phyloP scores from a whole-genome alignment of 768 basidiomycete species.

The Auricularia heimuer region DNA sequence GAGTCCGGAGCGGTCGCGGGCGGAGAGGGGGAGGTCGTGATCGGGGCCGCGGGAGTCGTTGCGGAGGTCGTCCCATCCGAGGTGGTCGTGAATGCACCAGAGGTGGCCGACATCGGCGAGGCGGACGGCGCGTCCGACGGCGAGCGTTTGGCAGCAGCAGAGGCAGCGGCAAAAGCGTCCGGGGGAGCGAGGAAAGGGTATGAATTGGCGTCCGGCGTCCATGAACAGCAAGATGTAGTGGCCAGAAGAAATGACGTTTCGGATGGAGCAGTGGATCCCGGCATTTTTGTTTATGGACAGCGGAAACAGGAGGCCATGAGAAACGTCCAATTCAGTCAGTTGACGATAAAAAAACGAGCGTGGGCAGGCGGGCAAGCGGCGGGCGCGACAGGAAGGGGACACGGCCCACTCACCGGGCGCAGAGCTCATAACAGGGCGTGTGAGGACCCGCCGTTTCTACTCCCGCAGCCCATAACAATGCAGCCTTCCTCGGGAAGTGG shows the following conservation, averaged over 20 bases:
- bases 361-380: not conserved
- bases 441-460: no score
- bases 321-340: not conserved
- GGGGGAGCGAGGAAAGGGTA: no score
- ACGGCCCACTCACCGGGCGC: not conserved
- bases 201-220: not conserved
- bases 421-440: not conserved
- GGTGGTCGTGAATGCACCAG: constrained; percentile 8
- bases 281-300: not conserved
- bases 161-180: no score
- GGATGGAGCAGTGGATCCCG: not conserved
- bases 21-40: constrained; percentile 8
- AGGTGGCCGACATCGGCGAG: not conserved
- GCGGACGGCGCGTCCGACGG: not conserved
- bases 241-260: not conserved
- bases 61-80: constrained; percentile 11
- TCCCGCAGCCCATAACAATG: no score
- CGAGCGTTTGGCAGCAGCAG: not conserved
- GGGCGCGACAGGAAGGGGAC: not conserved
- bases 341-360: not conserved
- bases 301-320: not conserved
- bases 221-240: not conserved
- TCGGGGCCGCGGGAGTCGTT: constrained; percentile 11
- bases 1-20: no score
- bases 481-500: no score